Percentiles rank a stretch among this genome's conserved stretches.
These are phyloP conservation scores for Acacia concinna DNA, from an alignment of 331 rosid genomes.

Conservation along the genomic window DNA sequence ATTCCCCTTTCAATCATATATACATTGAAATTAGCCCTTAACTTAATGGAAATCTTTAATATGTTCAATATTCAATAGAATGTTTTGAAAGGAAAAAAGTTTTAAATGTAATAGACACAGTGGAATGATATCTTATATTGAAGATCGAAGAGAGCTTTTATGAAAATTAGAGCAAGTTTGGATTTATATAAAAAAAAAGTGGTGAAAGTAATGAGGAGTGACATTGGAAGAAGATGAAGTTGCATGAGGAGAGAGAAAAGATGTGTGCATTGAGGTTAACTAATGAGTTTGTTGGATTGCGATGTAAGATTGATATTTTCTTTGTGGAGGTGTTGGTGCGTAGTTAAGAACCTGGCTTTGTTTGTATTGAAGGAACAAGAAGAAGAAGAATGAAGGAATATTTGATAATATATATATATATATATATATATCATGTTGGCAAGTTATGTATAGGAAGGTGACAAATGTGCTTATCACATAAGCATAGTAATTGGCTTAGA, in stretches of 20 bases:
- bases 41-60: too few relatives aligned
- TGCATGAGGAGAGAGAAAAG: not conserved
- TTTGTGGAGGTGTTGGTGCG: not conserved
- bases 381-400: not conserved
- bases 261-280: not conserved
- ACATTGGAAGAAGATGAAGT: not conserved
- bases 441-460: not conserved
- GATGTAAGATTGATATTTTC: not conserved
- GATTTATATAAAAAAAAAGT: too few relatives aligned
- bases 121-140: too few relatives aligned
- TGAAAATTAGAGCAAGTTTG: too few relatives aligned
- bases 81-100: too few relatives aligned
- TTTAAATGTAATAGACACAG: too few relatives aligned
- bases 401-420: not conserved
- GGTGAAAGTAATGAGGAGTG: too few relatives aligned
- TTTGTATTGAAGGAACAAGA: not conserved
- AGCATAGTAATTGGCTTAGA: slow-evolving; percentile 4
- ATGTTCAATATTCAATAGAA: too few relatives aligned
- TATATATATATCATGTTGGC: not conserved
- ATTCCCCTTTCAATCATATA: too few relatives aligned
- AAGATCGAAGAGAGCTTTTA: too few relatives aligned
- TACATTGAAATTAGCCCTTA: too few relatives aligned
- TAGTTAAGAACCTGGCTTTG: not conserved
- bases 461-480: not conserved
- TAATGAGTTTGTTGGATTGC: not conserved